Evolutionary conservation across 805 yeast genomes (phyloP), one percentile per base, ranked within the genome.

Genomic region (Blastobotrys terrestris): DNA sequence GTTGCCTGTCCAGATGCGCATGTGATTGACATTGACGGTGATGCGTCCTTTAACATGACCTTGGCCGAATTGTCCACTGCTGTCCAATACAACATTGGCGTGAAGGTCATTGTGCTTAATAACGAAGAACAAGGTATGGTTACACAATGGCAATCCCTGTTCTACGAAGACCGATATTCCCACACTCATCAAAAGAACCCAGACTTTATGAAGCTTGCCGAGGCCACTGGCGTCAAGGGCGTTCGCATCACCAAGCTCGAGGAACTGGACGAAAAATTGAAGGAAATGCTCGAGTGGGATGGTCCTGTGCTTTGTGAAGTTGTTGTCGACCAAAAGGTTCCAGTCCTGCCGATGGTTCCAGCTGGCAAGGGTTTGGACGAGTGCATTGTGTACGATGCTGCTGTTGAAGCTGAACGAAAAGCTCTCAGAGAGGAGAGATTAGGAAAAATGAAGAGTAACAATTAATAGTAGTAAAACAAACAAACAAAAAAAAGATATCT

Each of bases 121-220:
- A 94, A 94, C 71, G 98, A 92, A 75, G 99, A 94, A 76, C 99
- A 94, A 76, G 99, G 99, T 68, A 94, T 94, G 99, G 99, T 94
- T 53, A 92, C 98, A 13, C 99, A 94, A 72, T 94, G 99, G 99
- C 99, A 94, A 76, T 86, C 97, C 11, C 76, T 94, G 57, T 94
- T 94, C 77, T 94, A 94, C 73, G 96, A 92, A 71, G 92, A 92
- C 73, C 83, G 99, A 73, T 94, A 88, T 71, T 79, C 97, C n/a
- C 98, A 94, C 73, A 92, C 99, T 20, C 98, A 94, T 74, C 99
- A 94, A 75, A 68, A 79, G 54, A 94, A 94, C 72, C 99, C 99
- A 53, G 85, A 94, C 72, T 94, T 91, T 68, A 81, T 88, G 77
- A 87, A 87, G 71, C 77, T 94, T 53, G 95, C 96, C 18, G 97